phyloP scores from a whole-genome alignment of 2,329 filamentous ascomycete genomes.

The Stemphylium lycopersici region DNA sequence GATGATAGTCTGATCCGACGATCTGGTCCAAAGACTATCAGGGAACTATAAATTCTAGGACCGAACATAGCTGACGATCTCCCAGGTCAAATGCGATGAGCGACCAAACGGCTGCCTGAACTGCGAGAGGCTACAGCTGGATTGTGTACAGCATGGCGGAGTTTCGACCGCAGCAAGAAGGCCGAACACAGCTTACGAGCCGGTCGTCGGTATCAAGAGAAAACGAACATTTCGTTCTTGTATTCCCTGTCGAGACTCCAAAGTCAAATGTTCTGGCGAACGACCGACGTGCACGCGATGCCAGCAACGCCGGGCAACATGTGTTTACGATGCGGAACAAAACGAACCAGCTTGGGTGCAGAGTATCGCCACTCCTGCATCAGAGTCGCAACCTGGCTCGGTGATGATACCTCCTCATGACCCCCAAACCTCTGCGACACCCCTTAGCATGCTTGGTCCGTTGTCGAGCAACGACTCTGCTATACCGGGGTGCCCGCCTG shows the following conservation, averaged over 20 bases:
- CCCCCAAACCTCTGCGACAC: slow-evolving; percentile 21
- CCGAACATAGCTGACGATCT: slow-evolving; percentile 7
- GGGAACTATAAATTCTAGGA: background rate
- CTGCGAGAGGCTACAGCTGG: slow-evolving; percentile 37
- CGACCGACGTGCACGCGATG: slow-evolving; percentile 38
- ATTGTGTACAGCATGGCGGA: slow-evolving; percentile 35
- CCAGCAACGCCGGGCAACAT: slow-evolving; percentile 31
- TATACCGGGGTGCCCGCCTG: slow-evolving; percentile 28
- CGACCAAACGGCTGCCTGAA: slow-evolving; percentile 40
- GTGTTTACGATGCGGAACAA: slow-evolving; percentile 37
- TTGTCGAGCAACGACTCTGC: slow-evolving; percentile 13
- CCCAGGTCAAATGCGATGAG: slow-evolving; percentile 42
- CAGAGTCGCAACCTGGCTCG: slow-evolving; percentile 15
- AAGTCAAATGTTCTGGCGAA: slow-evolving; percentile 43
- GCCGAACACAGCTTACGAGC: slow-evolving; percentile 22
- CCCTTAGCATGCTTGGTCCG: slow-evolving; percentile 1
- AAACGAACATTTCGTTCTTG: slow-evolving; percentile 42
- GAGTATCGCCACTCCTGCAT: slow-evolving; percentile 26
- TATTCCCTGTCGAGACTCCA: slow-evolving; percentile 38
- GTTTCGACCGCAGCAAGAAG: slow-evolving; percentile 22
- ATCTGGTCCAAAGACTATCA: background rate
- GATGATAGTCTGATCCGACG: background rate
- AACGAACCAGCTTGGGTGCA: slow-evolving; percentile 43
- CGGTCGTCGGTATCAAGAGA: slow-evolving; percentile 37
- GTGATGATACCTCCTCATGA: slow-evolving; percentile 20